Conservation (phyloP, 169 alveolate genomes). For the Neospora caninum region DNA sequence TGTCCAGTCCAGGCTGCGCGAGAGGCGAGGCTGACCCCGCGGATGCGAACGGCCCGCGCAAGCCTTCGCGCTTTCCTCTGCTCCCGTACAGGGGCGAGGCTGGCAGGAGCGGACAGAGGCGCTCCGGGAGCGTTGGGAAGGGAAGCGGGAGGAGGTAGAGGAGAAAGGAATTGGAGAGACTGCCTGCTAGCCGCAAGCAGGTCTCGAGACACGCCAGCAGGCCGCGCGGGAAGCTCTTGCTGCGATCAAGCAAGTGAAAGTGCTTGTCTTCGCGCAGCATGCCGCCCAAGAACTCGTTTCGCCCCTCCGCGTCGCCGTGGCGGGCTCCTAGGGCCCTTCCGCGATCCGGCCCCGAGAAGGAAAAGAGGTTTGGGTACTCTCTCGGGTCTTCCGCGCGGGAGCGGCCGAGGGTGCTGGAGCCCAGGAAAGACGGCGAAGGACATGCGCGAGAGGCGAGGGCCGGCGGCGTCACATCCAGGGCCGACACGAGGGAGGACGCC, state of each 20-base stretch:
- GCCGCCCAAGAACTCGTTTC: not conserved
- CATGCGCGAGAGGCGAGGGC: not conserved
- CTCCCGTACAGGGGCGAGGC: not conserved
- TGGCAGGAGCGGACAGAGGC: not conserved
- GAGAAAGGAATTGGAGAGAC: conserved; percentile 49
- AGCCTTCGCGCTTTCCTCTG: not conserved
- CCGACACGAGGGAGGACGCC: conserved; percentile 23
- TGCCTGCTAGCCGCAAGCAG: conserved; percentile 17
- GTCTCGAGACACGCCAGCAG: conserved; percentile 51
- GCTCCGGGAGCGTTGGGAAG: conserved; percentile 38
- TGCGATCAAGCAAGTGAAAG: conserved; percentile 23
- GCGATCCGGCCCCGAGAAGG: not conserved
- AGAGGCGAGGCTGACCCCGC: not conserved
- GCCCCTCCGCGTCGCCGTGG: not conserved
- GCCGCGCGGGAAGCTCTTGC: conserved; percentile 46
- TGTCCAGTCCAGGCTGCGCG: no score
- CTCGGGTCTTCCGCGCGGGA: not conserved
- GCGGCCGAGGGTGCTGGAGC: not conserved
- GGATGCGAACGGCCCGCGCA: not conserved
- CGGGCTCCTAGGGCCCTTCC: not conserved
- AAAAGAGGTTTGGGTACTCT: not conserved
- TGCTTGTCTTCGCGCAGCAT: not conserved
- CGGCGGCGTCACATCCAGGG: conserved; percentile 1
- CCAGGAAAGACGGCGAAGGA: not conserved
- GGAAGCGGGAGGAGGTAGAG: conserved; percentile 41